Evolutionary conservation across 257 asterid genomes (phyloP), one percentile per base, ranked within the genome.

Genomic region (Vinca minor): DNA sequence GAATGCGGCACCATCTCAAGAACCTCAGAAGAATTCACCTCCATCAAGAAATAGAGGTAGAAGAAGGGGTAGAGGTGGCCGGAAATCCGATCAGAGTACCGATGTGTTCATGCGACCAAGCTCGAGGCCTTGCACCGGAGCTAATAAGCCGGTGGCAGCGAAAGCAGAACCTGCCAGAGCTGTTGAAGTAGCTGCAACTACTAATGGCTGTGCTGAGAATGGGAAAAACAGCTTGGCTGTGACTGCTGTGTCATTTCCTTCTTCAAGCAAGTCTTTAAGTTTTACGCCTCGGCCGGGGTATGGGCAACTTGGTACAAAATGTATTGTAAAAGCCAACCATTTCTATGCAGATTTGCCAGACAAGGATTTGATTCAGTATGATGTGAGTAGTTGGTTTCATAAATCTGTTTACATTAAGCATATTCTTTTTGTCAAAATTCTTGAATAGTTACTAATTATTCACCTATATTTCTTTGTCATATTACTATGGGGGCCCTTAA

Each of bases 251-350:
- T 77, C 82, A 0, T 89, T 80, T 73, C 89, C 95, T 65, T 65
- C 81, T 68, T 85, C 99, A 44, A 87, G 88, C 81, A 93, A 93
- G 77, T 71, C 91, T 49, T 59, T 85, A 83, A 79, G 78, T 64
- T 93, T 89, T 70, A 83, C 97, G 1, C 71, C 83, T 34, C 76
- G 99, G 77, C 99, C 99, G 6, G 97, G 97, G 3, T 93, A 73
- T 67, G 99, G 99, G 62, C 91, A 84, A 69, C 82, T 87, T 6
- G 99, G 99, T 76, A 83, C 96, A 61, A 93, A 77, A 71, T 93
- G 99, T 69, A 81, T 89, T 62, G 99, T 93, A 38, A 93, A 93
- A 84, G 99, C 99, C 60, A 93, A 93, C 82, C 96, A 93, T 85
- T 93, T 93, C 85, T 77, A 85, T 66, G 92, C 96, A 36, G 95